Evolutionary conservation across 2,329 filamentous ascomycete species (phyloP), one percentile per base, ranked within the genome.

Genomic region (Macrophomina tecta): DNA sequence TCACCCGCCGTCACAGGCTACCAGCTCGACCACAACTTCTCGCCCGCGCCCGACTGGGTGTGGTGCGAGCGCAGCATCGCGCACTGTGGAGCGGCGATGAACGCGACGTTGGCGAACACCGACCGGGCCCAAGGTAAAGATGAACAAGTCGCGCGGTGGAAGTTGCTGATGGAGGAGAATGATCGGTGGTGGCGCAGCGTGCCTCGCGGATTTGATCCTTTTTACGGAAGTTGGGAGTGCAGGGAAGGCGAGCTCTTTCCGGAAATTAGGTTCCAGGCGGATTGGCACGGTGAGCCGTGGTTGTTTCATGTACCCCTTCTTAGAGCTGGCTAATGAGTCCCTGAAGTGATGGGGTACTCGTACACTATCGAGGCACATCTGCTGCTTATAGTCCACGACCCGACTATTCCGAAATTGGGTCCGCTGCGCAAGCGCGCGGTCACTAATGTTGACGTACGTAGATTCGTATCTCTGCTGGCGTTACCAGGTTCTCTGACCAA

Each of bases 291-390:
- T 72, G 61, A 52, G 69, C 28, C 6, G 28, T 40, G 5, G 23
- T 16, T 63, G 14, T 34, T 1, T 38, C 4, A 12, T 12, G 36
- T 38, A 12, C 7, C 23, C 23, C 7, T 1, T 2, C 9, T 5
- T 45, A 14, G 42, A 45, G 8, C 5, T 9, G 9, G 12, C 18
- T 5, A 23, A n/a, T 18, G 40, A 23, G 9, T 8, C 28, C 8
- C 49, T 45, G 8, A 30, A 58, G 48, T 46, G 2, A 71, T 71
- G 67, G 70, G 69, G 5, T 68, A 69, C 30, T 68, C 69, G 38
- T 78, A 79, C 67, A 77, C 76, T 53, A 75, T 74, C 16, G 70
- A 78, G 5, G 76, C 76, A 45, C 77, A 77, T 49, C 72, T 77
- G 65, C 67, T 79, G 7, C 67, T 79, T 7, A 73, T 77, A 9